Conservation (phyloP, 2,329 filamentous ascomycete genomes). For the Tolypocladium endophyticum region DNA sequence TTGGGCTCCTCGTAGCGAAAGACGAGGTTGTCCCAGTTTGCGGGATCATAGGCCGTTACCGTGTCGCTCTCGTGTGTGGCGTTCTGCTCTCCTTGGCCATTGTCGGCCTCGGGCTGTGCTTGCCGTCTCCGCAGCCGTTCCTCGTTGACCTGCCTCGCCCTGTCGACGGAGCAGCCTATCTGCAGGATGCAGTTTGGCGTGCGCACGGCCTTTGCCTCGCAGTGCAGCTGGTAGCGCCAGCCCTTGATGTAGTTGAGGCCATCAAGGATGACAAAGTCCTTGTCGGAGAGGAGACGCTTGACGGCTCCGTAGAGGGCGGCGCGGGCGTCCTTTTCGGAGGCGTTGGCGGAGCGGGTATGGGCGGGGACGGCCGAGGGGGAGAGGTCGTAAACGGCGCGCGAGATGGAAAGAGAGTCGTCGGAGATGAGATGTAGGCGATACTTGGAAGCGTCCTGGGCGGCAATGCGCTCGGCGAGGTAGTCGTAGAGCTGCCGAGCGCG, state of each 20-base stretch:
- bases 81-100: background rate
- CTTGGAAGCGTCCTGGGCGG: conserved; percentile 19
- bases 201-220: conserved; percentile 69
- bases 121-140: conserved; percentile 31
- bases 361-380: conserved; percentile 38
- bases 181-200: conserved; percentile 68
- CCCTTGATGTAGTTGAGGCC: conserved; percentile 84
- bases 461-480: conserved; percentile 51
- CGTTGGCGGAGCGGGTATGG: conserved; percentile 59
- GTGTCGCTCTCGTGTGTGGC: conserved; percentile 1
- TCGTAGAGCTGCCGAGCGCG: conserved; percentile 55
- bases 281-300: conserved; percentile 61
- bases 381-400: conserved; percentile 61
- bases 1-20: conserved; percentile 83
- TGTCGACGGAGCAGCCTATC: conserved; percentile 45
- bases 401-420: conserved; percentile 59
- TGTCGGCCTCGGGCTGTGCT: conserved; percentile 2
- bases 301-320: conserved; percentile 68
- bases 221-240: conserved; percentile 77
- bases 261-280: conserved; percentile 71
- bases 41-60: conserved; percentile 37
- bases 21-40: conserved; percentile 67
- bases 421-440: conserved; percentile 66
- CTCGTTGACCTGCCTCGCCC: conserved; percentile 49
- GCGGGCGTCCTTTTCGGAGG: conserved; percentile 71